A percentile compares a stretch with the other conserved stretches of the same genome.
Conservation (phyloP, 169 alveolate genomes). For the Eimeria acervulina region DNA sequence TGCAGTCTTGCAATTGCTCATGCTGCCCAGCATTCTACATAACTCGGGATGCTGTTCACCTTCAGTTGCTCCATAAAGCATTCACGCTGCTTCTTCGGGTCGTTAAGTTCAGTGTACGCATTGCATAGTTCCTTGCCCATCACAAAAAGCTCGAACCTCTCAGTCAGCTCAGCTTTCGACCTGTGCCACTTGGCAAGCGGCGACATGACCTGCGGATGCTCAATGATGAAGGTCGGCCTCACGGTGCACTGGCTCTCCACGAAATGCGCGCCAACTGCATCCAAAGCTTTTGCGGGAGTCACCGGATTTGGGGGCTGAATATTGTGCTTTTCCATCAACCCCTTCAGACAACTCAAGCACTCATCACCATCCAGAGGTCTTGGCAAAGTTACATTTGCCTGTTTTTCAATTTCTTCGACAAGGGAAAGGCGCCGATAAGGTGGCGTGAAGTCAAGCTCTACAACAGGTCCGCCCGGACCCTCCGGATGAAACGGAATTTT, state of each 20-base stretch:
- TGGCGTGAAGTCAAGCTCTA: slow-evolving; percentile 98
- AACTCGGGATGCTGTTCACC: slow-evolving; percentile 81
- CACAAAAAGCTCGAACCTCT: slow-evolving; percentile 98
- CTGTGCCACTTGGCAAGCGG: slow-evolving; percentile 99
- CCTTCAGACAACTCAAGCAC: slow-evolving; percentile 82
- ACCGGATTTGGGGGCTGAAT: slow-evolving; percentile 93
- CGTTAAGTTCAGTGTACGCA: slow-evolving; percentile 99
- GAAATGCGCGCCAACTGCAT: slow-evolving; percentile 93
- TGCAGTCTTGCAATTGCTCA: background rate
- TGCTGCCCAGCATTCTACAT: background rate
- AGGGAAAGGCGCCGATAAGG: slow-evolving; percentile 94
- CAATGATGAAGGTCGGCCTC: slow-evolving; percentile 96
- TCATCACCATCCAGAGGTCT: slow-evolving; percentile 83
- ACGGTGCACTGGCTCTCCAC: slow-evolving; percentile 95
- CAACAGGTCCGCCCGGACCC: slow-evolving; percentile 95
- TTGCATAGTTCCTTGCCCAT: slow-evolving; percentile 98
- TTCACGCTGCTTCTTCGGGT: slow-evolving; percentile 98
- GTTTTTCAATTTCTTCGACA: slow-evolving; percentile 87
- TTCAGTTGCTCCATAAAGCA: slow-evolving; percentile 95
- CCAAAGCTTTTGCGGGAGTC: slow-evolving; percentile 95
- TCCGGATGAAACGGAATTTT: slow-evolving; percentile 97
- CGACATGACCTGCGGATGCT: slow-evolving; percentile 99
- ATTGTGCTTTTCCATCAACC: slow-evolving; percentile 89
- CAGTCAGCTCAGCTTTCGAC: slow-evolving; percentile 95
- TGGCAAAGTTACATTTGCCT: slow-evolving; percentile 81